Conservation (phyloP, 2,329 filamentous ascomycete genomes). For the Microdochium nivale region DNA sequence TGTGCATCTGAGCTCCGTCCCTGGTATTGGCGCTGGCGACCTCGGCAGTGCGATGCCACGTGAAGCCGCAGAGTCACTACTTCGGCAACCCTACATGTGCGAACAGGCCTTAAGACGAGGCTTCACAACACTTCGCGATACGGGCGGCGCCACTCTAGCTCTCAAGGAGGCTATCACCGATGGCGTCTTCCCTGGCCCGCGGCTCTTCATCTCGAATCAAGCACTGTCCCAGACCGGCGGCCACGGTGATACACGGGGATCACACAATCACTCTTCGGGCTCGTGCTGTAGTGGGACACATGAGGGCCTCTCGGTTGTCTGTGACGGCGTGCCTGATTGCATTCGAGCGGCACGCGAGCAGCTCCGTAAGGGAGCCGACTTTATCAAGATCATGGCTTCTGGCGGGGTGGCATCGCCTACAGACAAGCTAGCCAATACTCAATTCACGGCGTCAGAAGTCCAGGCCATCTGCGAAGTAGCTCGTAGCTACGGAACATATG, state of each 20-base stretch:
- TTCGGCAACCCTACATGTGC: slow-evolving; percentile 38
- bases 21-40: slow-evolving; percentile 23
- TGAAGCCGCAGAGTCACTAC: slow-evolving; percentile 25
- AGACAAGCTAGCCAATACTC: slow-evolving; percentile 41
- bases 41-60: slow-evolving; percentile 24
- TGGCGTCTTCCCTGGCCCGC: slow-evolving; percentile 44
- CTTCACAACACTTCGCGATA: slow-evolving; percentile 51
- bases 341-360: slow-evolving; percentile 43
- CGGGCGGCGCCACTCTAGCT: slow-evolving; percentile 44
- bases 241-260: slow-evolving; percentile 40
- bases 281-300: slow-evolving; percentile 35
- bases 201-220: slow-evolving; percentile 44
- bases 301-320: slow-evolving; percentile 31
- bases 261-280: slow-evolving; percentile 27
- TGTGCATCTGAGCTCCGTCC: slow-evolving; percentile 36
- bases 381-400: slow-evolving; percentile 53
- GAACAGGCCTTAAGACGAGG: slow-evolving; percentile 44
- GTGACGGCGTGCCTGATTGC: slow-evolving; percentile 47
- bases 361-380: slow-evolving; percentile 46
- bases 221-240: slow-evolving; percentile 50
- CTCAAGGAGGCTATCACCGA: slow-evolving; percentile 48
- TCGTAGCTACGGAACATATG: slow-evolving; percentile 37
- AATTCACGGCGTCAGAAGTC: slow-evolving; percentile 50
- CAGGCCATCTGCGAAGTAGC: slow-evolving; percentile 42
- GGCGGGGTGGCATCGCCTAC: slow-evolving; percentile 49